Evolutionary conservation across 306 rosid species (phyloP).

Genomic region (Heteromeles arbutifolia): DNA sequence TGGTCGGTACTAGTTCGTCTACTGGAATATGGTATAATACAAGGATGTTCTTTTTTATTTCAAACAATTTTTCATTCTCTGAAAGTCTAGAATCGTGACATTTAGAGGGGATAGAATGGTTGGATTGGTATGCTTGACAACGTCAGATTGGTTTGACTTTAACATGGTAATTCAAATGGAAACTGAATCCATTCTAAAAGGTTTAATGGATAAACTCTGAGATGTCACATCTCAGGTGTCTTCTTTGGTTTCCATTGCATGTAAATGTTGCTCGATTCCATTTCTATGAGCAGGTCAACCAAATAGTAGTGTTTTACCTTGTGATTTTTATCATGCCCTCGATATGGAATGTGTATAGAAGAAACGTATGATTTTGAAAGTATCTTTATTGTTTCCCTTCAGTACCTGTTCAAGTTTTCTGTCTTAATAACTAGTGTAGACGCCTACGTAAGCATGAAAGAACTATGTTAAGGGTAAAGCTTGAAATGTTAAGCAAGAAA

Average conservation of each 20-base stretch:
- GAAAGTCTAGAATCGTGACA: background rate
- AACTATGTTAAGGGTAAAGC: background rate
- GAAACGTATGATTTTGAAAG: background rate
- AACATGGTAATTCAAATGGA: background rate
- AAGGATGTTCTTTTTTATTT: background rate
- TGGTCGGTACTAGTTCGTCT: background rate
- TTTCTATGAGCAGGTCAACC: background rate
- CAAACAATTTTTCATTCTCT: background rate
- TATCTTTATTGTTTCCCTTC: background rate
- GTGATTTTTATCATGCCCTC: background rate
- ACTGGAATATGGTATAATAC: background rate
- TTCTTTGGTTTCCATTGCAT: background rate
- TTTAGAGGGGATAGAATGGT: background rate
- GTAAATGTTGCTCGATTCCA: background rate
- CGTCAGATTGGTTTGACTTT: background rate
- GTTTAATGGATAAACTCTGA: background rate
- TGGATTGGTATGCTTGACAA: background rate
- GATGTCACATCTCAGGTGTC: background rate
- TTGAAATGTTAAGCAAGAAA: background rate
- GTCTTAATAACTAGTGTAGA: background rate
- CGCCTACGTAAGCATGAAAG: background rate
- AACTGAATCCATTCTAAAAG: background rate
- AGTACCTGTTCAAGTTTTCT: background rate
- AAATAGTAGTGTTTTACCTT: background rate
- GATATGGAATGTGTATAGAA: background rate